Conservation (phyloP, 2,329 filamentous ascomycete genomes). For the Myriosclerotinia scirpicola region DNA sequence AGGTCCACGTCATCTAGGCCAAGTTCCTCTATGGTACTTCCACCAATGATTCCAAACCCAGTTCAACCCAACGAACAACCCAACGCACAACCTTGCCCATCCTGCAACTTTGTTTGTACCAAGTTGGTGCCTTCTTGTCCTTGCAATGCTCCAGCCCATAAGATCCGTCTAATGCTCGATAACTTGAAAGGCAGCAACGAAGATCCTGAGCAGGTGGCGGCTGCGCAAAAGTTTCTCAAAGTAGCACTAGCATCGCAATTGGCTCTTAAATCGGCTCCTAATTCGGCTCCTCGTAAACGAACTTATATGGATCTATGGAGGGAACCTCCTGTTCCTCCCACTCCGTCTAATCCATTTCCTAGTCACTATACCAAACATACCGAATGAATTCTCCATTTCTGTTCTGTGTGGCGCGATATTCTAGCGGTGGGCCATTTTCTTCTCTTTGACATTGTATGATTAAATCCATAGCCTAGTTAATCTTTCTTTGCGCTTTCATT, state of each 20-base stretch:
- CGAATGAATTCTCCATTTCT: neutral
- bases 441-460: neutral
- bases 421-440: neutral
- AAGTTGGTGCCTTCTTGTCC: constrained; percentile 6
- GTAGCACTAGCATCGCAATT: constrained; percentile 5
- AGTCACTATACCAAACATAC: no score
- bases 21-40: neutral
- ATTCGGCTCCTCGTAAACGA: no score
- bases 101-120: neutral
- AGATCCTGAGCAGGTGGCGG: neutral
- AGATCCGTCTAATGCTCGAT: constrained; percentile 16
- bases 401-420: neutral
- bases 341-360: no score
- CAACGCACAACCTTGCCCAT: neutral
- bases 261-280: neutral
- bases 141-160: neutral
- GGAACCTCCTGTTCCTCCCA: neutral
- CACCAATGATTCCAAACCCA: neutral
- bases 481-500: neutral
- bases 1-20: neutral
- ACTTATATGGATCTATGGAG: no score
- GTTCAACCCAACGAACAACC: neutral
- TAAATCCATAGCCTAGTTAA: neutral
- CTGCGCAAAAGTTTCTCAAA: neutral
- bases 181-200: constrained; percentile 10